Conservation (phyloP, 2,329 filamentous ascomycete species). For the Penicillium sp. region DNA sequence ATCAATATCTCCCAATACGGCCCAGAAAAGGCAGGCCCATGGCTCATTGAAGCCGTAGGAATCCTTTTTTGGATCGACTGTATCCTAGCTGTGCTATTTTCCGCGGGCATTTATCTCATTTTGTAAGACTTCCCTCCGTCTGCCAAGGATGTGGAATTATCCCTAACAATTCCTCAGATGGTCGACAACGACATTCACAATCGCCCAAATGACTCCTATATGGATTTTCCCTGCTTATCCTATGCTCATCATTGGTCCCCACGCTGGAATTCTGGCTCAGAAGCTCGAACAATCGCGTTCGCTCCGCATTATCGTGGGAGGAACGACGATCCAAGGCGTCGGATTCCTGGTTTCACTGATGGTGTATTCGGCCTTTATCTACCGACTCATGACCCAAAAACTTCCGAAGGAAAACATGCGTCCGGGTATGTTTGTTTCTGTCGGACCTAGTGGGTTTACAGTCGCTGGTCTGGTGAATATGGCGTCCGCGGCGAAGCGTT, state of each 20-base stretch:
- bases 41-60: slow-evolving; percentile 61
- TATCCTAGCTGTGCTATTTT: slow-evolving; percentile 64
- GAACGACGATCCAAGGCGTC: slow-evolving; percentile 62
- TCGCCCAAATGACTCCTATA: slow-evolving; percentile 80
- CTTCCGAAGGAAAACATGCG: slow-evolving; percentile 72
- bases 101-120: slow-evolving; percentile 70
- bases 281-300: slow-evolving; percentile 47
- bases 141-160: background rate
- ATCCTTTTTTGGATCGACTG: slow-evolving; percentile 75
- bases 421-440: slow-evolving; percentile 82
- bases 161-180: slow-evolving; percentile 45
- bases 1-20: slow-evolving; percentile 80
- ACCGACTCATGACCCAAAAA: slow-evolving; percentile 85
- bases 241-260: slow-evolving; percentile 71
- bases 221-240: slow-evolving; percentile 89
- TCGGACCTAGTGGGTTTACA: slow-evolving; percentile 73
- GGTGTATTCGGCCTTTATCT: slow-evolving; percentile 82
- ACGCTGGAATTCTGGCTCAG: slow-evolving; percentile 60
- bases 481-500: slow-evolving; percentile 51
- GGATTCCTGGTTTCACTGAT: slow-evolving; percentile 68
- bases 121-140: slow-evolving; percentile 54
- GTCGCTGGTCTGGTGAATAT: slow-evolving; percentile 61
- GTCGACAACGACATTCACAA: slow-evolving; percentile 67
- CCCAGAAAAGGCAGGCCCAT: slow-evolving; percentile 59
- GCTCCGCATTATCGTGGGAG: slow-evolving; percentile 59